A percentile compares a stretch with the other conserved stretches of the same genome.
Conservation (phyloP, 169 alveolate genomes). For the Plasmodium yoelii region DNA sequence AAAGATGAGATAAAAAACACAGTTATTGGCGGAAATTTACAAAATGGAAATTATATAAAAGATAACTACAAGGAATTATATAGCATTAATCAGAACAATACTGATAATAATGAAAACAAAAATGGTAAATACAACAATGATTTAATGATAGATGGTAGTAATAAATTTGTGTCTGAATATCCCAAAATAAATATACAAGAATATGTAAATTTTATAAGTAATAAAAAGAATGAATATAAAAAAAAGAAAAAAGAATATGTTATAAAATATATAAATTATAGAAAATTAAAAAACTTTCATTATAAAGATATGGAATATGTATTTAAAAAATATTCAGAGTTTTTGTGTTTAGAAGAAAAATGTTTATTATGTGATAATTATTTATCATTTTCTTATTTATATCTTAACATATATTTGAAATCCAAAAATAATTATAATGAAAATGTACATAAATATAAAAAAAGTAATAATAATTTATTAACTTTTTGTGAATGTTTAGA, state of each 20-base stretch:
- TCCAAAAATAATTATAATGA: not conserved
- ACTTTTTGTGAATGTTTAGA: constrained; percentile 63
- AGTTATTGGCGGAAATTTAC: not conserved
- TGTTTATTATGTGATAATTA: constrained; percentile 64
- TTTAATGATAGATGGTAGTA: not conserved
- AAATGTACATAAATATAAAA: not conserved
- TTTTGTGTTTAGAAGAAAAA: constrained; percentile 47
- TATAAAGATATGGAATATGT: constrained; percentile 52
- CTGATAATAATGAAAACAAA: not conserved
- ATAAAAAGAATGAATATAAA: constrained; percentile 64
- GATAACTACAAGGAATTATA: not conserved
- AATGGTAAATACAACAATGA: not conserved
- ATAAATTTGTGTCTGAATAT: not conserved
- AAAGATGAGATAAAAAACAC: constrained; percentile 66
- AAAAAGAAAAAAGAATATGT: constrained; percentile 66
- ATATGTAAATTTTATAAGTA: constrained; percentile 51
- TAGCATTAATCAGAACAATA: not conserved
- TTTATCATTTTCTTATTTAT: constrained; percentile 43
- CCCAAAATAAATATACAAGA: constrained; percentile 39
- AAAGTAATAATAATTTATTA: not conserved
- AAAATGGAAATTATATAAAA: not conserved
- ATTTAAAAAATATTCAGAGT: constrained; percentile 41
- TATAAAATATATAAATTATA: constrained; percentile 62
- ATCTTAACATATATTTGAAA: constrained; percentile 16
- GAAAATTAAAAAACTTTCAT: constrained; percentile 50